These are phyloP conservation scores for Aurantiochytrium sp. DNA, from an alignment of 108 stramenopile species.

Conservation along the genomic window DNA sequence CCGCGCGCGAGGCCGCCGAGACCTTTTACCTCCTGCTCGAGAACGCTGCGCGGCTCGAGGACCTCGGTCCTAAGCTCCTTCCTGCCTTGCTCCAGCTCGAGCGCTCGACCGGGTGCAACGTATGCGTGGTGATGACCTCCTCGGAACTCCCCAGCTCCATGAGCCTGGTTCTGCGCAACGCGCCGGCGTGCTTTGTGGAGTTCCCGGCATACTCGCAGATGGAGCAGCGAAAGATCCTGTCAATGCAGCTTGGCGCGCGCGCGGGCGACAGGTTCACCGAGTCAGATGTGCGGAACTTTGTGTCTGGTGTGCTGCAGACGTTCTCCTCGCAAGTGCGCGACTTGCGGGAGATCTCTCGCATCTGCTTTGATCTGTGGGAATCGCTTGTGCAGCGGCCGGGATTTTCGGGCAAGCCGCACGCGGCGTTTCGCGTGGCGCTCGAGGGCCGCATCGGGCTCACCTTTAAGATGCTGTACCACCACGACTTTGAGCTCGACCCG, in stretches of 20 bases:
- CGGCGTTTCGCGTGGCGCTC: not conserved
- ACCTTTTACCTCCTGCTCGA: not conserved
- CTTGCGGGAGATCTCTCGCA: not conserved
- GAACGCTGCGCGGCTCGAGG: not conserved
- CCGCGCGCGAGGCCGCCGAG: not conserved
- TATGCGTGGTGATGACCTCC: not conserved
- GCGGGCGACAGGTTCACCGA: not conserved
- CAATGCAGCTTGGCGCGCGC: not conserved
- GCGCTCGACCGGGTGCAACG: not conserved
- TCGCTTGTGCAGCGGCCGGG: not conserved
- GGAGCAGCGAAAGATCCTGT: not conserved
- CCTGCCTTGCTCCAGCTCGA: not conserved
- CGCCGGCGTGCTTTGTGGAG: not conserved
- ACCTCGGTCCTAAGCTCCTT: not conserved
- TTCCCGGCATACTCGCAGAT: not conserved
- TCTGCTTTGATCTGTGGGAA: not conserved
- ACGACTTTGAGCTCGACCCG: constrained; percentile 16
- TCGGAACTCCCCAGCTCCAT: not conserved
- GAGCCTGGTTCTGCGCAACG: not conserved
- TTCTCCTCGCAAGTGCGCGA: not conserved
- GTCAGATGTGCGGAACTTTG: not conserved
- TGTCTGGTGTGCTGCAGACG: not conserved
- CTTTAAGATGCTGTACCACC: constrained; percentile 6
- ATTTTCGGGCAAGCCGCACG: not conserved
- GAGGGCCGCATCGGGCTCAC: not conserved